These are phyloP conservation scores for Ajuga reptans DNA, from an alignment of 305 asterid genomes.

Conservation along the genomic window DNA sequence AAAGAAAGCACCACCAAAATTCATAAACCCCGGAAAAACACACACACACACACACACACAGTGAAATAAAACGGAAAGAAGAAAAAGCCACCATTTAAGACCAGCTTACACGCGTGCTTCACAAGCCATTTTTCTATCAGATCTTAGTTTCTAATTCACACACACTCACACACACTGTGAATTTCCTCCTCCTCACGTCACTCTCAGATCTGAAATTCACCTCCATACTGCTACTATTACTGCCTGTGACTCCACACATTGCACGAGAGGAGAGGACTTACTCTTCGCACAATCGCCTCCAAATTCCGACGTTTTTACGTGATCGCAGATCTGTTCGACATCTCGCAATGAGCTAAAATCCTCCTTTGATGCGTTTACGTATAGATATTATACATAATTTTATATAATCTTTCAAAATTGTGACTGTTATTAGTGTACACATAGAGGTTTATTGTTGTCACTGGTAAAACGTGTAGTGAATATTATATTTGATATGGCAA, in stretches of 20 bases:
- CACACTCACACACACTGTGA: conserved; percentile 12
- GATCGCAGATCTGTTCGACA: conserved; percentile 35
- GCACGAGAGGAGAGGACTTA: conserved; percentile 7
- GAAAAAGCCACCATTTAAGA: conserved; percentile 29
- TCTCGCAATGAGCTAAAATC: conserved; percentile 27
- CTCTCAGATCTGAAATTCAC: conserved; percentile 39
- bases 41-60: not conserved
- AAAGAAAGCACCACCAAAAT: not conserved
- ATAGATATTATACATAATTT: conserved; percentile 1
- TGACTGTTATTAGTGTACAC: not conserved
- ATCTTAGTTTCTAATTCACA: conserved; percentile 19
- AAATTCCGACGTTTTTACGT: conserved; percentile 18
- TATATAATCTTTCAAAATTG: not conserved
- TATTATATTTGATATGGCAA: conserved; percentile 36
- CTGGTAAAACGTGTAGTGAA: conserved; percentile 2
- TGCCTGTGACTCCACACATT: conserved; percentile 20
- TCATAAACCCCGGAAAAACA: conserved; percentile 7
- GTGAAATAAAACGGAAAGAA: not conserved
- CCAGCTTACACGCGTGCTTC: conserved; percentile 39
- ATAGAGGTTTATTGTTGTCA: conserved; percentile 2
- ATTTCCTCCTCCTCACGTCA: conserved; percentile 28
- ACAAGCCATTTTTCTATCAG: conserved; percentile 42
- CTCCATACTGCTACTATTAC: conserved; percentile 22
- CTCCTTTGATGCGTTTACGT: conserved; percentile 4
- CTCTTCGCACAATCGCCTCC: conserved; percentile 1